Evolutionary conservation across 768 basidiomycete genomes (phyloP), one percentile per base, ranked within the genome.

Genomic region (Calocera cornea): DNA sequence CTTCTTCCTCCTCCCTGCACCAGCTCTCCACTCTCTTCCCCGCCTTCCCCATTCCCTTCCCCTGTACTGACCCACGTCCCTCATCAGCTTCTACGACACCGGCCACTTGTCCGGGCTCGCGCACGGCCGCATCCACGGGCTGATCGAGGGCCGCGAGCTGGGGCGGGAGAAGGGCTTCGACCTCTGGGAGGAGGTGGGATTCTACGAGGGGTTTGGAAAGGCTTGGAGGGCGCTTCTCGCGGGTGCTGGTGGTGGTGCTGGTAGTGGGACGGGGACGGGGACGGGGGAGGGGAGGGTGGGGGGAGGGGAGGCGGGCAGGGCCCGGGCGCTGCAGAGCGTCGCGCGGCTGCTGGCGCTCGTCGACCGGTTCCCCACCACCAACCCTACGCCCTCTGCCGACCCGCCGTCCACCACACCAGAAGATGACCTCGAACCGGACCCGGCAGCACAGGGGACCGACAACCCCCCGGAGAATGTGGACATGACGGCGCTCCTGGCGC

Each of bases 141-240:
- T 90, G 29, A 92, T 93, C 69, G 93, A 99, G 75, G 95, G 95
- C 10, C 82, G 93, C 16, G 88, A 89, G 0, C 81, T 97, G 19
- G 95, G 94, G 1, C 82, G 87, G 66, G 88, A 92, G 72, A 94
- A 95, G 72, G 91, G 90, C 0, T 97, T 87, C 75, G 94, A 95
- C 77, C 86, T 97, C 77, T 97, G 94, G 93, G 95, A 97, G 76
- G 95, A 99, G 76, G 83, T 99, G 14, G 94, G 91, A 1, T 97
- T 87, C 72, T 95, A 95, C 75, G 84, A 95, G 72, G 95, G 94
- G 3, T 88, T 89, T 71, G 92, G 92, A 1, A 69, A 16, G 74
- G 73, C 63, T 81, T 86, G 72, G 81, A 84, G 86, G 86, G 72
- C 67, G 83, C 80, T 41, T 8, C 34, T 44, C 64, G 36, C 54